Conservation (phyloP, 2,329 filamentous ascomycete genomes). For the Leptosphaerulina australis region DNA sequence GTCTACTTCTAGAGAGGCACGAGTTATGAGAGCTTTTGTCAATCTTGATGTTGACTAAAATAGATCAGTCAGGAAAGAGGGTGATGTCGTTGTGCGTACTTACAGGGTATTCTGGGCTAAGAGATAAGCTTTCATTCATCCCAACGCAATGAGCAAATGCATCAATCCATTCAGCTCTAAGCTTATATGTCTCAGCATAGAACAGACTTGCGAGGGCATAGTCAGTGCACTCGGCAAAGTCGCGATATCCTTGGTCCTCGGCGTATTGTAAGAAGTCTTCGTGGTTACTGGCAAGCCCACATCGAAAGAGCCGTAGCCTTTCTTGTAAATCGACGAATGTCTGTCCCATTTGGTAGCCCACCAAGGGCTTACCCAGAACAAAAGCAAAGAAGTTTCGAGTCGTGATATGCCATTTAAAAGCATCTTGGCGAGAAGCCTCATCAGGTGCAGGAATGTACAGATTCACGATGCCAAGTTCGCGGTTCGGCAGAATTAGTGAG, state of each 20-base stretch:
- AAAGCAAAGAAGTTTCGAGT: conserved; percentile 80
- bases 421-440: conserved; percentile 58
- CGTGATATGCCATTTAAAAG: conserved; percentile 68
- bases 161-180: conserved; percentile 71
- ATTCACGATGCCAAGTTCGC: conserved; percentile 52
- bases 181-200: conserved; percentile 69
- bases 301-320: conserved; percentile 68
- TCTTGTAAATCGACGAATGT: conserved; percentile 69
- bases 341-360: conserved; percentile 69
- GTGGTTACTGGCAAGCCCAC: conserved; percentile 60
- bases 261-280: conserved; percentile 69
- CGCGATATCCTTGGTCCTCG: conserved; percentile 71
- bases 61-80: conserved; percentile 1
- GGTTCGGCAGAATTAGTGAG: conserved; percentile 51
- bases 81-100: conserved; percentile 30
- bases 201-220: conserved; percentile 72
- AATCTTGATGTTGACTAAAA: conserved; percentile 51
- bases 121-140: conserved; percentile 68
- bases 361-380: conserved; percentile 67
- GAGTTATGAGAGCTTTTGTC: conserved; percentile 69
- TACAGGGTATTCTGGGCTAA: conserved; percentile 67
- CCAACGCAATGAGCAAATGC: conserved; percentile 80
- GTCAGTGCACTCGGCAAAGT: conserved; percentile 68
- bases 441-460: conserved; percentile 73
- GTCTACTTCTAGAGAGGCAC: conserved; percentile 69